phyloP scores from a whole-genome alignment of 1,284 basidiomycete genomes.

The Calocybe gambosa region DNA sequence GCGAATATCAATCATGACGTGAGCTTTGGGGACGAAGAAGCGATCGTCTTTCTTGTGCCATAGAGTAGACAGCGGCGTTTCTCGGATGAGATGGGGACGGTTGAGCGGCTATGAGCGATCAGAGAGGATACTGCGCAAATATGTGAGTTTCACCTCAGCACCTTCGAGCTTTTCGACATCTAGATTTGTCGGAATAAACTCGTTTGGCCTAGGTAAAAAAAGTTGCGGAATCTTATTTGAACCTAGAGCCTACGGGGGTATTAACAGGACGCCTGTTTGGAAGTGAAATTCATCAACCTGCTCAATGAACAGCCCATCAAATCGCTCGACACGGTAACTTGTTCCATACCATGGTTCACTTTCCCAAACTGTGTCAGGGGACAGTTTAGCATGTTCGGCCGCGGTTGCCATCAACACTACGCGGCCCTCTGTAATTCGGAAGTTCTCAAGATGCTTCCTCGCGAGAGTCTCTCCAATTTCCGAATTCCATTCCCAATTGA shows the following conservation, averaged over 20 bases:
- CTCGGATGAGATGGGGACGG: slow-evolving; percentile 70
- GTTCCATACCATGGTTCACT: slow-evolving; percentile 87
- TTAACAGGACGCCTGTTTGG: too few species aligned
- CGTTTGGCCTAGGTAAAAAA: slow-evolving; percentile 79
- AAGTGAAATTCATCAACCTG: slow-evolving; percentile 37
- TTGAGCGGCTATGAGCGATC: slow-evolving; percentile 49
- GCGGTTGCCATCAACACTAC: slow-evolving; percentile 74
- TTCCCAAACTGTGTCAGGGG: slow-evolving; percentile 53
- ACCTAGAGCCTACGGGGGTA: slow-evolving; percentile 51
- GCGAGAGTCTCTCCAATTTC: slow-evolving; percentile 51
- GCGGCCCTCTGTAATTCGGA: slow-evolving; percentile 63
- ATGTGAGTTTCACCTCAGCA: slow-evolving; percentile 39
- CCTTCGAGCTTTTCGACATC: slow-evolving; percentile 76
- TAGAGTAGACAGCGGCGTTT: slow-evolving; percentile 66
- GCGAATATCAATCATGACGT: slow-evolving; percentile 64
- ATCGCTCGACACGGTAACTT: slow-evolving; percentile 65
- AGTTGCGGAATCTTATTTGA: slow-evolving; percentile 65
- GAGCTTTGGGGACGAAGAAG: slow-evolving; percentile 90
- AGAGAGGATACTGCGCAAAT: slow-evolving; percentile 1
- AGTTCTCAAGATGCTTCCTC: slow-evolving; percentile 53
- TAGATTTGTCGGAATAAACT: slow-evolving; percentile 86
- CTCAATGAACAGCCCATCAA: slow-evolving; percentile 59
- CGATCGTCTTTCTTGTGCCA: slow-evolving; percentile 97
- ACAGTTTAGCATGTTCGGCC: slow-evolving; percentile 55
- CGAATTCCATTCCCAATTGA: slow-evolving; percentile 77